Evolutionary conservation across 352 stramenopile species (phyloP), one percentile per base, ranked within the genome.

Genomic region (Pythium chondricola): DNA sequence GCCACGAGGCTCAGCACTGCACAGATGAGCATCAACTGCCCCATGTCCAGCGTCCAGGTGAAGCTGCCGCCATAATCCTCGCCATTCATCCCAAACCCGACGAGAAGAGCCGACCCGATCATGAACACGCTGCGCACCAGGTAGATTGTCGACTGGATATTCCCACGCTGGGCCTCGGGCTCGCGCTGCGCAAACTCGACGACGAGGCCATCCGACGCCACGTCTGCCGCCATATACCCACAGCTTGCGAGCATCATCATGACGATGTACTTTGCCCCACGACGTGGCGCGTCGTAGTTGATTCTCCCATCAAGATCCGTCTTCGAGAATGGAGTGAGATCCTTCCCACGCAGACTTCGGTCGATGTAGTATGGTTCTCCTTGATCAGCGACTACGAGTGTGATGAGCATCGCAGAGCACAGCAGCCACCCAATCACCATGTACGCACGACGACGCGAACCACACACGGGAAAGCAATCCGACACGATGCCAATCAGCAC

Each of bases 361-460:
- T 85, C 68, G 14, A 74, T 52, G 49, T 79, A 89, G 51, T 67
- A 89, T 33, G 77, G 81, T 27, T 60, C 41, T 9, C 52, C 70
- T 38, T 78, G 59, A 0, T 65, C 21, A 8, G 69, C 57, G 8
- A 65, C 66, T 11, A 76, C 62, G 11, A 92, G 55, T 18, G 71
- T 36, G 6, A 87, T 39, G 24, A 86, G 48, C 65, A 80, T 83
- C 5, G 47, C 53, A 0, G 58, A 67, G 56, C 73, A 85, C 14
- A 87, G 20, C 4, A 69, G 6, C 74, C 74, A 84, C 13, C 75
- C 75, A 6, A 91, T 20, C 16, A 85, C 55, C 72, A 91, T 91
- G 41, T 78, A 91, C n/a, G 72, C 59, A 25, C 74, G 72, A 8
- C 75, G 67, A 10, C 79, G 68, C 43, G 65, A 86, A 6, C 65